A percentile compares a stretch with the other conserved stretches of the same genome.
These are phyloP conservation scores for Leccinum truebloodii DNA, from an alignment of 768 basidiomycete species.

Conservation along the genomic window DNA sequence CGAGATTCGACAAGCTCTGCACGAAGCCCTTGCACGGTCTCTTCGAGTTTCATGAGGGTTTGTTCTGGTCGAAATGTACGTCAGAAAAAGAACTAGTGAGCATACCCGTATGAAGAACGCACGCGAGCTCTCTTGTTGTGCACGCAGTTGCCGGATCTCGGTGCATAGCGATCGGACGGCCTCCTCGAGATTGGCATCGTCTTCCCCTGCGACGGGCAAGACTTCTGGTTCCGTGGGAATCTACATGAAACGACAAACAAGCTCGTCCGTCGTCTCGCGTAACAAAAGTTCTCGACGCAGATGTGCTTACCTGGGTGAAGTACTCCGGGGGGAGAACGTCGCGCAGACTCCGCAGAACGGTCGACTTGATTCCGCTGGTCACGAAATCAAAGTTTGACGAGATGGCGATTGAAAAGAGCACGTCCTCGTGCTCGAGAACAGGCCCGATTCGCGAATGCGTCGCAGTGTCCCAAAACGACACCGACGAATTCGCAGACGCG, in stretches of 20 bases:
- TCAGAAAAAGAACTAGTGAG: neutral
- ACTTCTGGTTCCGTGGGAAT: neutral
- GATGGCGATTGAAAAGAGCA: conserved; percentile 8
- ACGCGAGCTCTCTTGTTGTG: conserved; percentile 7
- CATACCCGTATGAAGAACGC: neutral
- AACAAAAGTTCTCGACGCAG: neutral
- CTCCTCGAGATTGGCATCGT: neutral
- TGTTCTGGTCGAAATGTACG: neutral
- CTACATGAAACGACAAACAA: neutral
- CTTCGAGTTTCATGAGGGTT: conserved; percentile 3
- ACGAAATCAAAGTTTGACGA: conserved; percentile 9
- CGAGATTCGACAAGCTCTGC: neutral
- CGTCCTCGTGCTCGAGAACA: conserved; percentile 3
- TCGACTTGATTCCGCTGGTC: neutral
- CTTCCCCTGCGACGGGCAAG: neutral
- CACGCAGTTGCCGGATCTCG: conserved; percentile 6
- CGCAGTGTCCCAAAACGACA: conserved; percentile 18
- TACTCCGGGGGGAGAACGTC: conserved; percentile 6
- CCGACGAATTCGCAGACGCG: neutral
- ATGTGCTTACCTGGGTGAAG: neutral
- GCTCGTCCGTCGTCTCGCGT: neutral
- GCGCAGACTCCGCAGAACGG: conserved; percentile 2
- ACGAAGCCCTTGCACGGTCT: conserved; percentile 7
- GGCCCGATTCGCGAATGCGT: conserved; percentile 8
- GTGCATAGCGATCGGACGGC: conserved; percentile 1